phyloP scores from a whole-genome alignment of 805 yeast genomes.

The Yarrowia sp. region DNA sequence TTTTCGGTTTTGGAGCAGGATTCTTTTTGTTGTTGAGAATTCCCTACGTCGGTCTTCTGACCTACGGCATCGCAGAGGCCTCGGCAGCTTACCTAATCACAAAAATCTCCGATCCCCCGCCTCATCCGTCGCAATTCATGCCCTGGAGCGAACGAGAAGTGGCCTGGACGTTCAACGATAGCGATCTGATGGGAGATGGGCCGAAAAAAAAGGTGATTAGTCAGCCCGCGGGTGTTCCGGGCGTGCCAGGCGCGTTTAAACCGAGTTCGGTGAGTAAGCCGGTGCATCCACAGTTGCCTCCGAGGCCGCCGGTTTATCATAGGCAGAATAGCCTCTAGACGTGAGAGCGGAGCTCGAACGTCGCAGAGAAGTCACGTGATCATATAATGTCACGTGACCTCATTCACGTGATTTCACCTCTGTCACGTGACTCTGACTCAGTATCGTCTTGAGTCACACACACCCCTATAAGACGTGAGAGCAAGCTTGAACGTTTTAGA shows the following conservation, averaged over 20 bases:
- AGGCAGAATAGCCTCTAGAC: neutral
- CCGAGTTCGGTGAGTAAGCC: neutral
- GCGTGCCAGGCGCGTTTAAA: neutral
- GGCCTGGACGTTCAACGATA: constrained; percentile 36
- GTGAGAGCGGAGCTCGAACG: too few species aligned
- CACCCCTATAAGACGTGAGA: too few species aligned
- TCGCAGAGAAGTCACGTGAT: too few species aligned
- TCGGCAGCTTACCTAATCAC: constrained; percentile 54
- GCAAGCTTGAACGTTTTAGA: too few species aligned
- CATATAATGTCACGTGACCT: too few species aligned
- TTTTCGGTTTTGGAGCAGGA: constrained; percentile 55
- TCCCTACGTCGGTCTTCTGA: constrained; percentile 49
- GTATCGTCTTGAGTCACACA: too few species aligned
- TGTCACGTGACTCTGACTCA: too few species aligned
- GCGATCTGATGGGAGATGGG: neutral
- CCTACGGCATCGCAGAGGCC: constrained; percentile 54
- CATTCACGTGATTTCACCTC: too few species aligned
- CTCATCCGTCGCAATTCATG: constrained; percentile 33
- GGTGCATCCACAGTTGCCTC: constrained; percentile 2
- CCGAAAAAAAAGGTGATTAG: neutral
- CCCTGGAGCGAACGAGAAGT: constrained; percentile 39
- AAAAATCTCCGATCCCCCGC: constrained; percentile 51
- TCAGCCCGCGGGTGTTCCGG: neutral
- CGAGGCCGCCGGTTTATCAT: neutral
- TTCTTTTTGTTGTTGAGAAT: constrained; percentile 46